A percentile compares a stretch with the other conserved stretches of the same genome.
These are phyloP conservation scores for Hippophae gyantsensis DNA, from an alignment of 306 rosid genomes.

Conservation along the genomic window DNA sequence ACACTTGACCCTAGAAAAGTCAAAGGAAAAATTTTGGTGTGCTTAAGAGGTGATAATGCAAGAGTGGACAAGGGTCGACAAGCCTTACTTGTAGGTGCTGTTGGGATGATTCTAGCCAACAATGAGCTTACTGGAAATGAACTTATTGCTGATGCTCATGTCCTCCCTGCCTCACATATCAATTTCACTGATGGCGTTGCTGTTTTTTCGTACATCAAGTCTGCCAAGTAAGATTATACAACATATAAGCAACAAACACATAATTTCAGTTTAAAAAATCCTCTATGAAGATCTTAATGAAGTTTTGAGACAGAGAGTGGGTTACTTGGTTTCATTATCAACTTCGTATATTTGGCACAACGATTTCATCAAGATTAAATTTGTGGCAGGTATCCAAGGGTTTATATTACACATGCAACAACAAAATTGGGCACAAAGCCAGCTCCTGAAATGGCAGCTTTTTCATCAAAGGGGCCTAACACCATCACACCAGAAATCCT, in stretches of 20 bases:
- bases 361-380: no score
- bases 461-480: constrained; percentile 88
- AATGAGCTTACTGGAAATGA: constrained; percentile 46
- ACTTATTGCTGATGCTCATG: constrained; percentile 75
- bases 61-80: constrained; percentile 86
- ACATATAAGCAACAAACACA: no score
- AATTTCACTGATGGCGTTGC: constrained; percentile 40
- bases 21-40: constrained; percentile 70
- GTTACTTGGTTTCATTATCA: background rate
- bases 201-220: constrained; percentile 42
- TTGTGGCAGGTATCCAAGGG: constrained; percentile 46
- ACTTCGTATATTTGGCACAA: background rate
- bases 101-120: constrained; percentile 84
- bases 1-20: constrained; percentile 73
- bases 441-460: constrained; percentile 90
- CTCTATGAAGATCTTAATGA: no score
- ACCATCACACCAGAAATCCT: constrained; percentile 60
- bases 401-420: constrained; percentile 49
- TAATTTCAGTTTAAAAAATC: no score
- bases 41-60: constrained; percentile 73
- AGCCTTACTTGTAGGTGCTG: constrained; percentile 70
- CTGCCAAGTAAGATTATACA: constrained; percentile 36
- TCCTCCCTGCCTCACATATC: constrained; percentile 80
- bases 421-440: constrained; percentile 57
- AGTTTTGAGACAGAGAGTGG: background rate